These are phyloP conservation scores for Sherardia arvensis DNA, from an alignment of 257 asterid genomes.

Conservation along the genomic window DNA sequence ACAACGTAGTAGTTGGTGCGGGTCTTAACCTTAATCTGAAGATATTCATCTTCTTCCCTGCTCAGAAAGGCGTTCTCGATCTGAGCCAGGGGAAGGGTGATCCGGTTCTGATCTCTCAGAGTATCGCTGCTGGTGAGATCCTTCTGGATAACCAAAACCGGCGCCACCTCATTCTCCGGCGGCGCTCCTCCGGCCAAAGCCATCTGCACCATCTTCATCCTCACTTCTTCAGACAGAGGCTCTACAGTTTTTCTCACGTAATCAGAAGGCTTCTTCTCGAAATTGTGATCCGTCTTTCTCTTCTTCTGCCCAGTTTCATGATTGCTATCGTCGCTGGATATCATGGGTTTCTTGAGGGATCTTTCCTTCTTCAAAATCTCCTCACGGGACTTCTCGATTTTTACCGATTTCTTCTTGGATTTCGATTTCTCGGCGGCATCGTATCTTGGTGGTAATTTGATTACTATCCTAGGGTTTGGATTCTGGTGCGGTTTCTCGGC, in stretches of 20 bases:
- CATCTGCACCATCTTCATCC: neutral
- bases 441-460: neutral
- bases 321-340: neutral
- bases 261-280: neutral
- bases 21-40: neutral
- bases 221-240: neutral
- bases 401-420: neutral
- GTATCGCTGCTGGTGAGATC: neutral
- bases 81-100: neutral
- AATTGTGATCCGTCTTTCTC: neutral
- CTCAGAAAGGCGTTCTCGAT: neutral
- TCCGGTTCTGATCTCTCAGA: neutral
- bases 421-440: neutral
- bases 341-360: neutral
- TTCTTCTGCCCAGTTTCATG: neutral
- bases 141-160: neutral
- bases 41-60: neutral
- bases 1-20: neutral
- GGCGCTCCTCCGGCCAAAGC: neutral
- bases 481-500: too few species aligned
- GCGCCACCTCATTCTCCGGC: neutral
- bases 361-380: neutral
- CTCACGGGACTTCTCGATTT: neutral
- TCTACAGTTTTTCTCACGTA: neutral
- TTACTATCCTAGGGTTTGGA: too few species aligned